Evolutionary conservation across 179 eudicot species (phyloP).

Genomic region (Beta corolliflora): DNA sequence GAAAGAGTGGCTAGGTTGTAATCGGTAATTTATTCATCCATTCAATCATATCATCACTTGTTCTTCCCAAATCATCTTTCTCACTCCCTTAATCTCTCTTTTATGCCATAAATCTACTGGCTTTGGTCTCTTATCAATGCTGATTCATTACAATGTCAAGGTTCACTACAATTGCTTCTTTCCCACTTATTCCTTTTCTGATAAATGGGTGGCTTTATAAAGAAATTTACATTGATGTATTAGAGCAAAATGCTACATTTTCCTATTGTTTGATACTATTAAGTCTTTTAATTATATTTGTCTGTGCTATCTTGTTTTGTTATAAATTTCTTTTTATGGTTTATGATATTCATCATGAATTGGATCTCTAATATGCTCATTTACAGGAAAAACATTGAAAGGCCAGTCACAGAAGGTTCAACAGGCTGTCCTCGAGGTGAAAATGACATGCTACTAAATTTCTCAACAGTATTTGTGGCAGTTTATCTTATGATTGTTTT

Average conservation of each 20-base stretch:
- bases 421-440: slow-evolving; percentile 93
- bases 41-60: no score
- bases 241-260: not conserved
- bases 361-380: slow-evolving; percentile 1
- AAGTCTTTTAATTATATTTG: not conserved
- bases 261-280: not conserved
- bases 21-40: no score
- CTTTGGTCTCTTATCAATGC: no score
- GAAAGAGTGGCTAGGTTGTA: no score
- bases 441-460: slow-evolving; percentile 2
- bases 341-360: not conserved
- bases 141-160: not conserved
- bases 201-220: not conserved
- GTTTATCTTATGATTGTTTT: slow-evolving; percentile 27
- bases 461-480: slow-evolving; percentile 15
- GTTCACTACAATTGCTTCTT: not conserved
- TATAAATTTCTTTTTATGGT: not conserved
- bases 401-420: slow-evolving; percentile 96
- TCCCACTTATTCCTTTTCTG: not conserved
- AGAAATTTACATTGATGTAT: not conserved
- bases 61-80: no score
- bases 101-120: no score
- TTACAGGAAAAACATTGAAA: slow-evolving; percentile 75
- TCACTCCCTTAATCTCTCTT: no score
- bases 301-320: slow-evolving; percentile 7